These are phyloP conservation scores for Fusarium solani-melongenae DNA, from an alignment of 2,329 filamentous ascomycete genomes.

Conservation along the genomic window DNA sequence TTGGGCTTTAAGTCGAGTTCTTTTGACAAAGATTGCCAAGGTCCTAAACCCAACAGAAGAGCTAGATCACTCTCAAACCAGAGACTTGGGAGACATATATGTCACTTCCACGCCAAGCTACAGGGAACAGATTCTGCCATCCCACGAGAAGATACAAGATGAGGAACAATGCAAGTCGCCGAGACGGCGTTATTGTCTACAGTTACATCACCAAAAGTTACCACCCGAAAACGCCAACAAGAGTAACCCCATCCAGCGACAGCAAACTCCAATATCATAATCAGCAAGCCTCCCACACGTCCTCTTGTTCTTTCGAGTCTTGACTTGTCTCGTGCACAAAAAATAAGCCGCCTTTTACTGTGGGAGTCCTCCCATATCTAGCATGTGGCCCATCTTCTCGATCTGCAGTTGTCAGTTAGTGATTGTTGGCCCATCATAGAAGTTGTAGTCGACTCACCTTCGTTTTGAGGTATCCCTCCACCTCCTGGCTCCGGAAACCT, in stretches of 20 bases:
- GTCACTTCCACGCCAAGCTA: background rate
- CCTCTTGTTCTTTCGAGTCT: background rate
- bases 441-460: constrained; percentile 72
- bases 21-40: background rate
- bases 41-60: background rate
- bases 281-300: constrained; percentile 1
- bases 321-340: background rate
- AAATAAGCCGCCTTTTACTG: constrained; percentile 9
- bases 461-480: constrained; percentile 93
- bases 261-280: constrained; percentile 35
- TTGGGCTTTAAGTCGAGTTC: background rate
- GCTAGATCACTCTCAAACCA: background rate
- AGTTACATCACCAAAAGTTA: constrained; percentile 26
- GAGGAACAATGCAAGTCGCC: constrained; percentile 9
- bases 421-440: too few species aligned
- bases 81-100: background rate
- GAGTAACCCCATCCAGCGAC: constrained; percentile 28
- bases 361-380: constrained; percentile 61
- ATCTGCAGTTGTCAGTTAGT: constrained; percentile 64
- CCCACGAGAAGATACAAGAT: background rate
- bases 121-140: background rate
- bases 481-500: constrained; percentile 87
- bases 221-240: constrained; percentile 39
- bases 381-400: constrained; percentile 88
- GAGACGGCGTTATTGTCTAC: constrained; percentile 34